Conservation (phyloP, 2,329 filamentous ascomycete species). For the Phialemonium atrogriseum region DNA sequence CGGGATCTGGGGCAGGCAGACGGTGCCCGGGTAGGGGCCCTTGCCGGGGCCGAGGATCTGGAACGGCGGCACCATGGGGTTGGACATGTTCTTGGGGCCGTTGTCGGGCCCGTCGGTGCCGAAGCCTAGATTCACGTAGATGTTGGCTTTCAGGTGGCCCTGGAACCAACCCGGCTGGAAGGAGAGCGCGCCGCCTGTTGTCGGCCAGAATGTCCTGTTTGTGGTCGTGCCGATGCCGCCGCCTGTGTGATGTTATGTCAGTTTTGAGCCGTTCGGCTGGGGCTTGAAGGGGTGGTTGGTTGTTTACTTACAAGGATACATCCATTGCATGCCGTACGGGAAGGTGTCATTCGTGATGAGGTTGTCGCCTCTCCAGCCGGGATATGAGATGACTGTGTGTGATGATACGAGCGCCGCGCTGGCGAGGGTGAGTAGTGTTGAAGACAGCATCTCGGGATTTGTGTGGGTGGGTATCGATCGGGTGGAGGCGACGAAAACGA, state of each 20-base stretch:
- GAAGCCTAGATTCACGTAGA: slow-evolving; percentile 88
- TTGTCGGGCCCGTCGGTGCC: slow-evolving; percentile 56
- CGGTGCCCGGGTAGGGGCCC: slow-evolving; percentile 75
- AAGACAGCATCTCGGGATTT: slow-evolving; percentile 34
- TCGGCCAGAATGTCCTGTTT: slow-evolving; percentile 90
- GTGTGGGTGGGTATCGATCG: slow-evolving; percentile 7
- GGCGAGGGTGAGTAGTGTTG: slow-evolving; percentile 34
- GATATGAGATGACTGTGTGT: slow-evolving; percentile 82
- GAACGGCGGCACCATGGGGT: slow-evolving; percentile 71
- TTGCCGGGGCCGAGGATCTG: slow-evolving; percentile 76
- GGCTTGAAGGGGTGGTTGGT: slow-evolving; percentile 1
- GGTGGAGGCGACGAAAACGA: neutral
- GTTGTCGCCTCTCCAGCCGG: slow-evolving; percentile 81
- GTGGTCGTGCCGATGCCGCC: slow-evolving; percentile 69
- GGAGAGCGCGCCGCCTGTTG: slow-evolving; percentile 75
- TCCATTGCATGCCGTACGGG: slow-evolving; percentile 91
- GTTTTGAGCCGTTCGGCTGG: neutral
- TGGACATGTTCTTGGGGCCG: slow-evolving; percentile 79
- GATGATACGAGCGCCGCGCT: slow-evolving; percentile 45
- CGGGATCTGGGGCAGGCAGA: slow-evolving; percentile 86
- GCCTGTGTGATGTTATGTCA: slow-evolving; percentile 41
- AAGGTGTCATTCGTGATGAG: slow-evolving; percentile 69
- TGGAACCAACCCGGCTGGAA: slow-evolving; percentile 95
- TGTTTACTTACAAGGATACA: slow-evolving; percentile 75
- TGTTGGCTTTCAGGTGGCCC: slow-evolving; percentile 71